Conservation (phyloP, 257 asterid genomes). For the Solanum bulbocastanum region DNA sequence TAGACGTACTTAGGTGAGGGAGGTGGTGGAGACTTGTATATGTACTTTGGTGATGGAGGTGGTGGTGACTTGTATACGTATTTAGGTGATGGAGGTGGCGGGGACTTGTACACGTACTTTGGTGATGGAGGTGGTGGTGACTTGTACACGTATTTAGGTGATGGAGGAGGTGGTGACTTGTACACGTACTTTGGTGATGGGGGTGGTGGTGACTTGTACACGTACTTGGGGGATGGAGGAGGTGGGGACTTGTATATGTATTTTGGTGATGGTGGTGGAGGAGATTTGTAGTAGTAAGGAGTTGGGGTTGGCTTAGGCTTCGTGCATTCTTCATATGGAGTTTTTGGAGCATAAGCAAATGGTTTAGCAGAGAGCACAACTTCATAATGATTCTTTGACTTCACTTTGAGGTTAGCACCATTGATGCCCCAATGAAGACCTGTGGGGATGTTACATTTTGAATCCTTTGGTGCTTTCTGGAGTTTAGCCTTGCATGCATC, state of each 20-base stretch:
- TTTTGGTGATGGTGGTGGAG: slow-evolving; percentile 35
- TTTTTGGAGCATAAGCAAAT: slow-evolving; percentile 66
- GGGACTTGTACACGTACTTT: neutral
- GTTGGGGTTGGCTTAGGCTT: slow-evolving; percentile 39
- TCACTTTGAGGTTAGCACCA: slow-evolving; percentile 49
- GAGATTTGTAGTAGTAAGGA: slow-evolving; percentile 50
- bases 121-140: slow-evolving; percentile 23
- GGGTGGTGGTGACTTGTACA: slow-evolving; percentile 21
- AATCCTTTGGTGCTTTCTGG: slow-evolving; percentile 51
- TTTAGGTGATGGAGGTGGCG: neutral
- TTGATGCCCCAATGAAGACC: slow-evolving; percentile 41
- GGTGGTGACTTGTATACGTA: neutral
- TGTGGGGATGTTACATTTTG: slow-evolving; percentile 50
- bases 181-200: slow-evolving; percentile 9
- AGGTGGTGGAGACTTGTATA: no score
- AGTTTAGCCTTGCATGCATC: slow-evolving; percentile 64
- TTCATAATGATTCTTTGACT: slow-evolving; percentile 47
- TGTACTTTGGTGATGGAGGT: no score
- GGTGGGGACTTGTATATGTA: slow-evolving; percentile 30
- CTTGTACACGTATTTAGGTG: slow-evolving; percentile 7
- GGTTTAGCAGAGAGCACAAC: slow-evolving; percentile 59
- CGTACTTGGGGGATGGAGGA: slow-evolving; percentile 3
- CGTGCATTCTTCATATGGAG: slow-evolving; percentile 35
- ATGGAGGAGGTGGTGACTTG: slow-evolving; percentile 15
- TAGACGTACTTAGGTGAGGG: neutral